phyloP scores from a whole-genome alignment of 2,329 filamentous ascomycete species.

The Cladosporium oxysporum region DNA sequence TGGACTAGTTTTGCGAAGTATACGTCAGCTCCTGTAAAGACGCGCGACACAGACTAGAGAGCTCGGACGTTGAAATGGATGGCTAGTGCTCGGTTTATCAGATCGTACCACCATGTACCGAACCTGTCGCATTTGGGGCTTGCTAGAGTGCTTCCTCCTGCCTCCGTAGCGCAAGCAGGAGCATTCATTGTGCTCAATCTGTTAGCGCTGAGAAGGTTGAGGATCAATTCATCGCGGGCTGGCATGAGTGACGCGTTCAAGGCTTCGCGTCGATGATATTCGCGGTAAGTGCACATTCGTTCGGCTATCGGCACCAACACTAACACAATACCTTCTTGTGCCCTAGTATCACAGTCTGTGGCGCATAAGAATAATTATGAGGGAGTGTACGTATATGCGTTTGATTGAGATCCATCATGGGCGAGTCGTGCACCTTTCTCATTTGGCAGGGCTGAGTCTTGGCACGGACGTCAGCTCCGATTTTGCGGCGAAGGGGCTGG shows the following conservation, averaged over 20 bases:
- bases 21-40: constrained; percentile 6
- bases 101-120: background rate
- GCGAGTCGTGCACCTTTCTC: background rate
- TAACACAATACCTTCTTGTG: background rate
- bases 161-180: background rate
- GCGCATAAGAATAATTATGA: background rate
- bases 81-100: background rate
- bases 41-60: constrained; percentile 1
- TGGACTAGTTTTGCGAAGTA: background rate
- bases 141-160: background rate
- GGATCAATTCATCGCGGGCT: background rate
- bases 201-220: background rate
- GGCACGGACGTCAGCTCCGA: constrained; percentile 10
- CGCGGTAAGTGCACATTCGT: background rate
- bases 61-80: background rate
- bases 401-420: background rate
- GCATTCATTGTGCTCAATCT: background rate
- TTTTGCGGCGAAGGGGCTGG: background rate
- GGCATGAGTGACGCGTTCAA: background rate
- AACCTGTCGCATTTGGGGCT: background rate
- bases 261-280: background rate
- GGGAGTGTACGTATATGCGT: background rate
- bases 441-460: background rate
- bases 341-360: background rate
- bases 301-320: background rate